A percentile compares a stretch with the other conserved stretches of the same genome.
Evolutionary conservation across 2,329 filamentous ascomycete genomes (phyloP).

Genomic region (Ophiosphaerella herpotricha): DNA sequence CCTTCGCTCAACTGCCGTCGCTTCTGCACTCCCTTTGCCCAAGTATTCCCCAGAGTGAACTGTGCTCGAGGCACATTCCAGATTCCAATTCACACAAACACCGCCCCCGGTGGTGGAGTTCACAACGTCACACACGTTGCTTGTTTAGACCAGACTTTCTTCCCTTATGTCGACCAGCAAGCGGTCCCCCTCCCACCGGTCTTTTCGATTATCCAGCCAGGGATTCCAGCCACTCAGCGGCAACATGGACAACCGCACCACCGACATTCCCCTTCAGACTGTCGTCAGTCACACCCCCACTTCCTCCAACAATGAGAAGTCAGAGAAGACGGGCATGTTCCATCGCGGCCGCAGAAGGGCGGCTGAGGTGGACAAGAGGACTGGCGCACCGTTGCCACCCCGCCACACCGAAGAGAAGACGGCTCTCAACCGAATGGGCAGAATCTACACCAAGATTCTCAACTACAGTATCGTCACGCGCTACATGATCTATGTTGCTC

Average conservation of each 20-base stretch:
- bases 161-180: slow-evolving; percentile 24
- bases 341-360: slow-evolving; percentile 39
- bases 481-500: slow-evolving; percentile 66
- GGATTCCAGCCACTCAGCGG: slow-evolving; percentile 43
- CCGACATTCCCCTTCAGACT: slow-evolving; percentile 65
- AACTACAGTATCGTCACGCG: slow-evolving; percentile 67
- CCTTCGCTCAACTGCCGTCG: slow-evolving; percentile 37
- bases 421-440: slow-evolving; percentile 61
- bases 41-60: slow-evolving; percentile 13
- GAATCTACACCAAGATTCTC: slow-evolving; percentile 63
- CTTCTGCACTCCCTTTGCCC: slow-evolving; percentile 20
- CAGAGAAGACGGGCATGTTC: slow-evolving; percentile 48
- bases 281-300: slow-evolving; percentile 54
- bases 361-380: slow-evolving; percentile 35
- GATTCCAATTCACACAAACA: too few relatives aligned
- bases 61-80: slow-evolving; percentile 44
- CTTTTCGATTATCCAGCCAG: slow-evolving; percentile 41
- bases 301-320: slow-evolving; percentile 33
- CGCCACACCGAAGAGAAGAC: slow-evolving; percentile 56
- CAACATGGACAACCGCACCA: slow-evolving; percentile 54
- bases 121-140: slow-evolving; percentile 17
- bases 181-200: slow-evolving; percentile 38
- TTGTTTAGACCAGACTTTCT: slow-evolving; percentile 7
- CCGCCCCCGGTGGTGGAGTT: slow-evolving; percentile 14
- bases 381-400: slow-evolving; percentile 24